Base-by-base conservation (phyloP, 306 rosid genomes). In the Calophaca sinica region DNA sequence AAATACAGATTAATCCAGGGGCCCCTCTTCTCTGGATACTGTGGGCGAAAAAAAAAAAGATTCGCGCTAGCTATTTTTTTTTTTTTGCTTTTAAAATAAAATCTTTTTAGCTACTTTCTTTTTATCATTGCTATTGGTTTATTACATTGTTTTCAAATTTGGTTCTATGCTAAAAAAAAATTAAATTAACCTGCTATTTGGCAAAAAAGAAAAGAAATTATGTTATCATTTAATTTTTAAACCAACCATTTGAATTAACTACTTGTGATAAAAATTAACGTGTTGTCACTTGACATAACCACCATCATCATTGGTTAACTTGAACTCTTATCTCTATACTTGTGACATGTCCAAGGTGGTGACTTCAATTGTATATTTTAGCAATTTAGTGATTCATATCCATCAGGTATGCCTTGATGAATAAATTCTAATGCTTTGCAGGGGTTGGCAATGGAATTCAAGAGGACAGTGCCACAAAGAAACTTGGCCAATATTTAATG, bases 401-500 rank as follows among this genome's bases (percentile, higher is more conserved):
- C n/a, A n/a, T n/a, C n/a, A n/a, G 26, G 26, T 20, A 20, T 20
- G 26, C 1, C 26, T 20, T 61, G 6, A 36, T 9, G 20, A 28
- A 36, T 62, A 32, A 32, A 31, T 64, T 78, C 0, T 44, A 62
- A n/a, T 75, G 45, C 12, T 63, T 33, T 73, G 28, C 85, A 96
- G 99, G 33, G 93, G 98, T 65, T 98, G 99, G 44, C 93, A 85
- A 31, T 96, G 99, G 99, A 92, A 96, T 69, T 92, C 99, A 2
- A 96, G 99, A 35, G 99, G 99, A 66, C 93, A 87, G 51, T 96
- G 99, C 76, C 87, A 86, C 83, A 83, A 80, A 77, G 97, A 94
- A 82, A 82, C 80, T 0, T 92, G 86, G 52, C 99, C 98, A 28
- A 92, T 96, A 74, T 82, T 75, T 9, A 88, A 87, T 48, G 57